Conservation (phyloP, 2,329 filamentous ascomycete genomes). For the Drechslerella dactyloides region DNA sequence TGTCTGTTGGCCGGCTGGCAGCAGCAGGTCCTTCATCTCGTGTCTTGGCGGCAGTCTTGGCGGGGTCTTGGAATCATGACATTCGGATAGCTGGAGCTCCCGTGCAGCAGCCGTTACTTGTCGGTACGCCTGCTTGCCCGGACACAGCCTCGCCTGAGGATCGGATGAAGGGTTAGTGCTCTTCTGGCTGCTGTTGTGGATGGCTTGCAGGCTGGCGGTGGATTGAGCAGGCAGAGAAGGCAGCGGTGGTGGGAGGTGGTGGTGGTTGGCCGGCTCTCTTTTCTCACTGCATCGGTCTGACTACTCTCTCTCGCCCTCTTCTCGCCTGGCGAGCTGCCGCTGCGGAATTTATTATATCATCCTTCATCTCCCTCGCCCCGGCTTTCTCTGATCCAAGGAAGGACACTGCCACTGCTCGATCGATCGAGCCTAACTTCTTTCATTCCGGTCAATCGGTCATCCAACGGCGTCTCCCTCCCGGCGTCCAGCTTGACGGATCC, state of each 20-base stretch:
- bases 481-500: neutral
- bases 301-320: neutral
- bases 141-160: too few species aligned
- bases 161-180: neutral
- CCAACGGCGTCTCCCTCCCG: neutral
- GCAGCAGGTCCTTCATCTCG: constrained; percentile 4
- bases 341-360: neutral
- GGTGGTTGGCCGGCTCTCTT: neutral
- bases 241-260: too few species aligned
- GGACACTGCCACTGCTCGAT: too few species aligned
- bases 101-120: neutral
- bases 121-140: neutral
- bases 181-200: neutral
- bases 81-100: constrained; percentile 12
- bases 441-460: constrained; percentile 1
- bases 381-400: neutral
- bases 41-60: constrained; percentile 2
- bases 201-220: neutral
- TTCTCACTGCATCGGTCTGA: constrained; percentile 3
- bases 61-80: constrained; percentile 8
- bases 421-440: neutral
- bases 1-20: neutral
- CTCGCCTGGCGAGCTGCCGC: neutral
- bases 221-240: too few species aligned
- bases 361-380: neutral